Evolutionary conservation across 129 eudicot genomes (phyloP), one percentile per base, ranked within the genome.

Genomic region (Erigeron canadensis): DNA sequence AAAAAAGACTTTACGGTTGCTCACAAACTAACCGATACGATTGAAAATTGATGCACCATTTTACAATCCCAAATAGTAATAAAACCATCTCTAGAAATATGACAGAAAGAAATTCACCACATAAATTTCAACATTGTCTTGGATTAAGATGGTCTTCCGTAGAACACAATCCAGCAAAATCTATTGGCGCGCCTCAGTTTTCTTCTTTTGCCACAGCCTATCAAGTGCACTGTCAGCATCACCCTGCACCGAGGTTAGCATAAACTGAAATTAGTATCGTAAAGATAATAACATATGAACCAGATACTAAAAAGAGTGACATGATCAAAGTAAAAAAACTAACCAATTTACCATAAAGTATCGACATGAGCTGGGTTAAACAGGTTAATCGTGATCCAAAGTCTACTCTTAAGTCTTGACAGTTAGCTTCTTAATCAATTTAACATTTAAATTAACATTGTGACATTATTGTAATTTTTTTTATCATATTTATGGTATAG

Each of bases 151-250:
- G 2, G 18, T 47, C 37, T 8, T 44, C 46, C 7, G 1, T 12
- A 39, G 3, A 22, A 22, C 58, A 41, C 67, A 22, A 5, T 15
- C 18, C 6, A 21, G 34, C 42, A 19, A 51, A 21, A 5, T 28
- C 68, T 85, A 75, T 60, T 85, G 95, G 39, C 73, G 75, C 56
- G 70, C 65, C 63, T 85, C 86, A 73, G 44, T 82, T 54, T 85
- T 85, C 86, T 85, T 85, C 88, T 85, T 88, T 77, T 85, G 91
- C 95, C 95, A 88, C 70, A 88, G 76, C 75, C 91, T 86, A 64
- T 85, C 95, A 3, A 88, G 77, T 2, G 91, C 95, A 81, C 95
- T 88, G 81, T 88, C 95, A 17, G 95, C 95, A 88, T 88, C 95
- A 37, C 91, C 91, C 91, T 86, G 74, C 21, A 38, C 16, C 40